Percentiles rank a stretch among this genome's conserved stretches.
Evolutionary conservation across 805 yeast genomes (phyloP).

Genomic region (Metschnikowia lachancei): DNA sequence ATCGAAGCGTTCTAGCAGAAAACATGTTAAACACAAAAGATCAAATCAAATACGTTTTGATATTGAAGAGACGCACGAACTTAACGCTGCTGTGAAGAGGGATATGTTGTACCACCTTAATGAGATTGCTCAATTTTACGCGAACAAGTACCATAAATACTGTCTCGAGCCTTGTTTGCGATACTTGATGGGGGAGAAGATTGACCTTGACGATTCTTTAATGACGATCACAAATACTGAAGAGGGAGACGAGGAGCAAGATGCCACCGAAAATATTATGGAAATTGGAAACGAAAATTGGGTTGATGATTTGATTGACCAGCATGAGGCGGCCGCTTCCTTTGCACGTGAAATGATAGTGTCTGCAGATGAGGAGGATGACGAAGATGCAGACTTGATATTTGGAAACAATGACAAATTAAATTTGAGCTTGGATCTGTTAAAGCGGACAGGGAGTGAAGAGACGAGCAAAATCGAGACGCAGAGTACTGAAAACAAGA

Average conservation of each 20-base stretch:
- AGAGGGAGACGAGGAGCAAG: slow-evolving; percentile 25
- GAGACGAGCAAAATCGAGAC: slow-evolving; percentile 1
- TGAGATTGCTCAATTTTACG: slow-evolving; percentile 54
- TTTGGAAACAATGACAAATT: slow-evolving; percentile 39
- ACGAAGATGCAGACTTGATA: slow-evolving; percentile 30
- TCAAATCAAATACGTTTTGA: slow-evolving; percentile 41
- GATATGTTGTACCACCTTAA: slow-evolving; percentile 52
- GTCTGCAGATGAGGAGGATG: slow-evolving; percentile 28
- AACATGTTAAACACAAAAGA: slow-evolving; percentile 15
- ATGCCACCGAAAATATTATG: slow-evolving; percentile 16
- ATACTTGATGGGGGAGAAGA: slow-evolving; percentile 75
- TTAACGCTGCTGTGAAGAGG: slow-evolving; percentile 46
- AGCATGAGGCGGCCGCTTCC: slow-evolving; percentile 29
- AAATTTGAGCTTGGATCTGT: slow-evolving; percentile 9
- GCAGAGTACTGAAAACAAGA: slow-evolving; percentile 1
- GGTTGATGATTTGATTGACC: slow-evolving; percentile 42
- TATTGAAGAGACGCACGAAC: slow-evolving; percentile 78
- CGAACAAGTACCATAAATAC: slow-evolving; percentile 53
- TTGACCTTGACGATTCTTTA: slow-evolving; percentile 41
- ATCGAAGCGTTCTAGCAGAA: neutral
- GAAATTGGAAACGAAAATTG: slow-evolving; percentile 43
- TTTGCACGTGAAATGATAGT: slow-evolving; percentile 24
- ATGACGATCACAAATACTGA: slow-evolving; percentile 24
- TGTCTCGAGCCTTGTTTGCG: slow-evolving; percentile 81
- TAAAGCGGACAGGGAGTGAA: neutral